A percentile compares a stretch with the other conserved stretches of the same genome.
Evolutionary conservation across 805 yeast genomes (phyloP).

Genomic region (Candida succiphila): DNA sequence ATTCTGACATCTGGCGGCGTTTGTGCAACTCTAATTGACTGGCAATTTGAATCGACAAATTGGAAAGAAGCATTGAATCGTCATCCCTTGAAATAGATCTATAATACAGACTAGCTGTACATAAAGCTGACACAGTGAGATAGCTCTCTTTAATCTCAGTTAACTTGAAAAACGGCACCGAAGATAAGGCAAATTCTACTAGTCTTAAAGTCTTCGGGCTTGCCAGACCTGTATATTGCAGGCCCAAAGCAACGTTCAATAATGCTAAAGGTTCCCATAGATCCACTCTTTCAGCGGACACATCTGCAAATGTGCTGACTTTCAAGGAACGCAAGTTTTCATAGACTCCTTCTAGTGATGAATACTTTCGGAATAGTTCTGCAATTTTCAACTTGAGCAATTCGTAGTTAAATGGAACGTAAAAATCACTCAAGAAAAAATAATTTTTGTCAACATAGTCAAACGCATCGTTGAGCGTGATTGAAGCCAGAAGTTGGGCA

Average conservation of each 20-base stretch:
- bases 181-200: conserved; percentile 7
- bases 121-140: conserved; percentile 11
- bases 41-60: conserved; percentile 15
- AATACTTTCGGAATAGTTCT: too few species aligned
- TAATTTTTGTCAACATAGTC: conserved; percentile 9
- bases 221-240: conserved; percentile 9
- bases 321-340: too few species aligned
- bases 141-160: conserved; percentile 4
- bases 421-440: conserved; percentile 14
- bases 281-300: conserved; percentile 1
- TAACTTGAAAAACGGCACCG: neutral
- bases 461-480: conserved; percentile 8
- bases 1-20: neutral
- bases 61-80: conserved; percentile 17
- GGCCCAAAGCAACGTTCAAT: conserved; percentile 15
- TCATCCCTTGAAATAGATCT: conserved; percentile 14
- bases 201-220: conserved; percentile 6
- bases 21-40: conserved; percentile 12
- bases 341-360: too few species aligned
- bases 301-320: too few species aligned
- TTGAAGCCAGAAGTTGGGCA: conserved; percentile 3
- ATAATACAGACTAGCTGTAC: conserved; percentile 13
- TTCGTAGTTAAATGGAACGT: conserved; percentile 14
- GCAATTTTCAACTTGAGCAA: conserved; percentile 9
- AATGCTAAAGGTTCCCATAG: conserved; percentile 13